A percentile compares a stretch with the other conserved stretches of the same genome.
phyloP scores from a whole-genome alignment of 2,329 filamentous ascomycete species.

The Coniochaeta ligniaria region DNA sequence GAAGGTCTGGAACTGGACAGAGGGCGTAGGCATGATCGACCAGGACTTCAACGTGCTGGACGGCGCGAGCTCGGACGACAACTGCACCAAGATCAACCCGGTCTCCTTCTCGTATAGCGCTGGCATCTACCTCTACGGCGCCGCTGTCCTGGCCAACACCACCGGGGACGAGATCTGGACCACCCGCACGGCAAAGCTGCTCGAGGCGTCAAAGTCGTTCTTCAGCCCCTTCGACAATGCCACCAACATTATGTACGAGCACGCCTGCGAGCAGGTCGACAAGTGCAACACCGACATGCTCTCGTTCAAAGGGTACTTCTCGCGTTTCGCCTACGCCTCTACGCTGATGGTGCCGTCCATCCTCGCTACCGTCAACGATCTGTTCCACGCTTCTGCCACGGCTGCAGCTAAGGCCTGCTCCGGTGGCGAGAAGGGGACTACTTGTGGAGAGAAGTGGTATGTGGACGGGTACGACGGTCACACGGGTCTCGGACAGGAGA shows the following conservation, averaged over 20 bases:
- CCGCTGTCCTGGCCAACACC: constrained; percentile 56
- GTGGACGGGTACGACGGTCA: constrained; percentile 46
- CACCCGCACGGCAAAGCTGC: constrained; percentile 41
- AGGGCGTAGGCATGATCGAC: constrained; percentile 49
- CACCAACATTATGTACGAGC: constrained; percentile 57
- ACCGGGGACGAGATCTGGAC: constrained; percentile 48
- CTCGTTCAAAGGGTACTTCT: constrained; percentile 61
- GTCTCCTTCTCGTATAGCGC: constrained; percentile 59
- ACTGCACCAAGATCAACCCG: constrained; percentile 46
- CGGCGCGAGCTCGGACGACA: constrained; percentile 45
- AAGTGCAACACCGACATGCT: constrained; percentile 57
- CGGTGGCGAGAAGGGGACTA: constrained; percentile 41
- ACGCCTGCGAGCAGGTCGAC: constrained; percentile 52
- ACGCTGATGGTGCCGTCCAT: constrained; percentile 50
- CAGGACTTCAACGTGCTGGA: constrained; percentile 50
- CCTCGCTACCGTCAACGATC: constrained; percentile 33
- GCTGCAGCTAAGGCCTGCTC: constrained; percentile 52
- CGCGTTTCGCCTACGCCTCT: constrained; percentile 56
- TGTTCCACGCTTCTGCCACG: constrained; percentile 43
- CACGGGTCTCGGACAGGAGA: constrained; percentile 53
- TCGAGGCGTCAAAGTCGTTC: constrained; percentile 43
- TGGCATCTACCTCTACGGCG: constrained; percentile 59
- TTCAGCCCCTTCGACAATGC: constrained; percentile 44
- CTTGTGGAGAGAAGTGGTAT: constrained; percentile 60
- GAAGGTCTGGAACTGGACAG: constrained; percentile 60